phyloP scores from a whole-genome alignment of 352 stramenopile species.

The Phytophthora tentaculata region DNA sequence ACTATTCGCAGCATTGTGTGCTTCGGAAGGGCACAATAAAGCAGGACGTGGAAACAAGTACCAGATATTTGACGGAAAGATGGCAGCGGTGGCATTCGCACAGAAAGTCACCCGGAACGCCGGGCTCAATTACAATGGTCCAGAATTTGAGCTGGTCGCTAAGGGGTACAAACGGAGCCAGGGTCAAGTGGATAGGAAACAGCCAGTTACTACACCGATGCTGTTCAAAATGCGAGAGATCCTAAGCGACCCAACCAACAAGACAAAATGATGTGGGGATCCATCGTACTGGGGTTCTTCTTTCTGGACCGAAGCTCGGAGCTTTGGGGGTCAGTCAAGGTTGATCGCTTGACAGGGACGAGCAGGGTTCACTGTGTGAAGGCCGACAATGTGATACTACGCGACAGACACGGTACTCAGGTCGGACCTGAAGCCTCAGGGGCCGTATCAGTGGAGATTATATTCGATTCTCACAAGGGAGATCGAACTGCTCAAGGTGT shows the following conservation, averaged over 20 bases:
- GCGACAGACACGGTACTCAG: too few species aligned
- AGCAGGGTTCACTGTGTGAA: too few species aligned
- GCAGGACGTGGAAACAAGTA: not conserved
- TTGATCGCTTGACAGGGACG: slow-evolving; percentile 4
- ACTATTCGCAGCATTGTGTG: not conserved
- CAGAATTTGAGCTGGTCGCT: slow-evolving; percentile 39
- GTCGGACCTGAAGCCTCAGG: too few species aligned
- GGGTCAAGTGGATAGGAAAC: slow-evolving; percentile 35
- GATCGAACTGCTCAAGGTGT: too few species aligned
- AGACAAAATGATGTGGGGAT: slow-evolving; percentile 19
- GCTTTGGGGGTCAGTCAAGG: slow-evolving; percentile 16
- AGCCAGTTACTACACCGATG: slow-evolving; percentile 45
- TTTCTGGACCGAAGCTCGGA: slow-evolving; percentile 36
- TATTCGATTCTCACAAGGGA: too few species aligned
- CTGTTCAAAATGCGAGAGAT: slow-evolving; percentile 22
- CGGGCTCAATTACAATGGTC: slow-evolving; percentile 10
- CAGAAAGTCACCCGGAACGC: not conserved
- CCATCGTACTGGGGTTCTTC: slow-evolving; percentile 29
- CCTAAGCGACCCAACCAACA: not conserved
- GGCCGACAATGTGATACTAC: too few species aligned
- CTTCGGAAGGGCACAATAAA: not conserved
- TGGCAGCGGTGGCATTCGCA: not conserved
- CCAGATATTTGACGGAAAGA: not conserved
- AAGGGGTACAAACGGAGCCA: slow-evolving; percentile 34
- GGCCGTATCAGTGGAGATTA: too few species aligned